These are phyloP conservation scores for Senna tora DNA, from an alignment of 306 rosid genomes.

Conservation along the genomic window DNA sequence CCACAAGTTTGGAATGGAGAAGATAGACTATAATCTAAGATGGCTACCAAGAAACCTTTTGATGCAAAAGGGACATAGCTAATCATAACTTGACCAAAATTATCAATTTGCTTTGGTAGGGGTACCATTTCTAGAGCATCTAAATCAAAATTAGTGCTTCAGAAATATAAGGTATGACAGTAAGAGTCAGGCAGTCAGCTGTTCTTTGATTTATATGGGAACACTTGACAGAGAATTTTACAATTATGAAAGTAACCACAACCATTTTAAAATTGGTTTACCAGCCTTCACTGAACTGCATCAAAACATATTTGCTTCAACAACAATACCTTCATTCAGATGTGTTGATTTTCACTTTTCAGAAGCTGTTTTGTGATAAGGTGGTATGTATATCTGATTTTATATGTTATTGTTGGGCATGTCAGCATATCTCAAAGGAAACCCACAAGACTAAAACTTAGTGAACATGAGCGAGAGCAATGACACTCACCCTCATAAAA, in stretches of 20 bases:
- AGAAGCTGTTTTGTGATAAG: conserved; percentile 6
- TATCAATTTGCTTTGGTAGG: conserved; percentile 1
- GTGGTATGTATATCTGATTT: background rate
- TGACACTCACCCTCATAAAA: background rate
- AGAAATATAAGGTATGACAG: background rate
- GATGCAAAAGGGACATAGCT: conserved; percentile 5
- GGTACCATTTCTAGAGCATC: conserved; percentile 13
- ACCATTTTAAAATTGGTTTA: background rate
- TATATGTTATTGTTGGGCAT: background rate
- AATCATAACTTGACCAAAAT: conserved; percentile 4
- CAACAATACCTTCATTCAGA: conserved; percentile 9
- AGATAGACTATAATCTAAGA: conserved; percentile 4
- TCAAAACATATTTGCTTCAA: background rate
- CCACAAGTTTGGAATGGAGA: background rate
- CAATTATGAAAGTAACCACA: background rate
- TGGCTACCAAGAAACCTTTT: background rate
- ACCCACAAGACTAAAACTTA: background rate
- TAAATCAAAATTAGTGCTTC: conserved; percentile 10
- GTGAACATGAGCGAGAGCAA: conserved; percentile 4
- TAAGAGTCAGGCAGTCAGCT: conserved; percentile 3
- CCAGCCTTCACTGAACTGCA: conserved; percentile 1
- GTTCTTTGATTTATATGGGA: background rate
- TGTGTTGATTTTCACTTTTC: background rate
- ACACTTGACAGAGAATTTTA: background rate
- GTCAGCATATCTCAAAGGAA: conserved; percentile 7